Percentiles rank a stretch among this genome's conserved stretches.
These are phyloP conservation scores for Murraya paniculata DNA, from an alignment of 345 rosid species.

Conservation along the genomic window DNA sequence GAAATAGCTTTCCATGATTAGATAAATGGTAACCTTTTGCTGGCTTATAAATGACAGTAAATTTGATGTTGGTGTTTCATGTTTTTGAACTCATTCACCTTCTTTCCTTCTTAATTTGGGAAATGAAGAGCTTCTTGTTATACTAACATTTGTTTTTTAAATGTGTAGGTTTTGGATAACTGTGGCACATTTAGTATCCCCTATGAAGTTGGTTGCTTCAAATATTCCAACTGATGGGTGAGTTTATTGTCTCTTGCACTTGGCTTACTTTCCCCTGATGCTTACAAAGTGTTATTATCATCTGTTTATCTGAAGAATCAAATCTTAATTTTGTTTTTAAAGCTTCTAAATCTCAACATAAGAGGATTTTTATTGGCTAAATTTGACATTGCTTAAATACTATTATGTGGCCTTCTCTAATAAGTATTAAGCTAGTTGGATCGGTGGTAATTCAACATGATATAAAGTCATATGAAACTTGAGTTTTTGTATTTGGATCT, in stretches of 20 bases:
- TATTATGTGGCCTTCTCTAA: not conserved
- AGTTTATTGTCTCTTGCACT: constrained; percentile 11
- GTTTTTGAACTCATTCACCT: not conserved
- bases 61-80: not conserved
- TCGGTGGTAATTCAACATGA: not conserved
- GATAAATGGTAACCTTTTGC: not conserved
- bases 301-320: not conserved
- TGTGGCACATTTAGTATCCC: constrained; percentile 10
- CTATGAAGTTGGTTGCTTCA: constrained; percentile 22
- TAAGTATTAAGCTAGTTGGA: not conserved
- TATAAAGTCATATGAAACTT: not conserved
- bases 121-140: constrained; percentile 3
- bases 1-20: not conserved
- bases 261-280: not conserved
- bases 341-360: not conserved
- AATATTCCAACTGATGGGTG: constrained; percentile 32
- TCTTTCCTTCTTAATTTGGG: not conserved
- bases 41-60: not conserved
- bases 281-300: not conserved
- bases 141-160: not conserved
- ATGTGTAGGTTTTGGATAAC: constrained; percentile 34
- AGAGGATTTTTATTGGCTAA: not conserved
- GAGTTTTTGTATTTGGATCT: not conserved
- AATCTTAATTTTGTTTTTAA: not conserved
- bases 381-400: not conserved